Evolutionary conservation across 2,329 filamentous ascomycete genomes (phyloP).

Genomic region (Aspergillus sp.): DNA sequence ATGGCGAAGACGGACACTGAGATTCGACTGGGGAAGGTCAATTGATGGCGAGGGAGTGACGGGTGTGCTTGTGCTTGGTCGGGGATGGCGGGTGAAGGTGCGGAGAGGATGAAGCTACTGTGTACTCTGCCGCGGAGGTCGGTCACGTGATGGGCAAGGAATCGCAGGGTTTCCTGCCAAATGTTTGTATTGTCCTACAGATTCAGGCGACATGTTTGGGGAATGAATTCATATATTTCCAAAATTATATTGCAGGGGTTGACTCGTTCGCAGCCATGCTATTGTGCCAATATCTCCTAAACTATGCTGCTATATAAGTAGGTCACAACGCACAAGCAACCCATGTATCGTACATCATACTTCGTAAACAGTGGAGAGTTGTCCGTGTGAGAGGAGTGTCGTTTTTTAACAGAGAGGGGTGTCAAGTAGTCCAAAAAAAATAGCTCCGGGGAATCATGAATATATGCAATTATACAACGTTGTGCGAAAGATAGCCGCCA

Average conservation of each 20-base stretch:
- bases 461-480: not conserved
- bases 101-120: constrained; percentile 14
- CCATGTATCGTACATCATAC: constrained; percentile 6
- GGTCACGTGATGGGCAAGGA: constrained; percentile 5
- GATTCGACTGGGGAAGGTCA: not conserved
- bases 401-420: not conserved
- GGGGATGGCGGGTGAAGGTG: not conserved
- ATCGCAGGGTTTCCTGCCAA: not conserved
- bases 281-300: not conserved
- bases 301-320: not conserved
- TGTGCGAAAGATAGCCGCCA: constrained; percentile 1
- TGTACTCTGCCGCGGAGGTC: constrained; percentile 6
- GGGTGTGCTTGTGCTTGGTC: not conserved
- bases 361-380: constrained; percentile 3
- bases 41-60: not conserved
- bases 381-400: not conserved
- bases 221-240: not conserved
- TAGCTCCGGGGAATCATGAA: not conserved
- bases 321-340: not conserved
- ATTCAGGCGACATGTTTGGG: not conserved
- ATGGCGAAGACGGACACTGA: not conserved
- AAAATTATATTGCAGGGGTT: not conserved
- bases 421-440: not conserved
- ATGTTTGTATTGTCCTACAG: not conserved
- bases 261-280: not conserved